A percentile compares a stretch with the other conserved stretches of the same genome.
These are phyloP conservation scores for Dactylellina cionopaga DNA, from an alignment of 2,329 filamentous ascomycete species.

Conservation along the genomic window DNA sequence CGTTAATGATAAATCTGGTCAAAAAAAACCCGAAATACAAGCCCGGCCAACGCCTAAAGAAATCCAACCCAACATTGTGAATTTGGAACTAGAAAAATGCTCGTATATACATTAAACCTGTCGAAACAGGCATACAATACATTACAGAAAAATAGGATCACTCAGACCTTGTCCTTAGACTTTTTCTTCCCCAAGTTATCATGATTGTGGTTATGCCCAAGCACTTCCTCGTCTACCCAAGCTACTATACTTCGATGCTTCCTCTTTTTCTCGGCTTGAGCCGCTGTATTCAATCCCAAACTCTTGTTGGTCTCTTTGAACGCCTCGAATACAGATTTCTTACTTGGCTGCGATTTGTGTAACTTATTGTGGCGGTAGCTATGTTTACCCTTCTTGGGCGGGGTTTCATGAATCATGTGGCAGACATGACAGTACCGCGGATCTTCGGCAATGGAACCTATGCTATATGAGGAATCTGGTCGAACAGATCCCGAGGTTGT, in stretches of 20 bases:
- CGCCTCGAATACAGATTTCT: constrained; percentile 38
- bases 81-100: too few species aligned
- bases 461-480: constrained; percentile 38
- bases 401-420: constrained; percentile 45
- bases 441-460: constrained; percentile 23
- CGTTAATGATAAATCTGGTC: too few species aligned
- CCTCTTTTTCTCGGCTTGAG: constrained; percentile 32
- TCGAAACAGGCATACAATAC: too few species aligned
- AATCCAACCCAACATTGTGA: too few species aligned
- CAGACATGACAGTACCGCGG: constrained; percentile 45
- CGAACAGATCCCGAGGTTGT: constrained; percentile 28
- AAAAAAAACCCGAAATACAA: too few species aligned
- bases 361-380: constrained; percentile 35
- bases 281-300: constrained; percentile 21
- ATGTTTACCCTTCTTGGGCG: constrained; percentile 26
- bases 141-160: too few species aligned
- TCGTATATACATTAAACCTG: too few species aligned
- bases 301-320: constrained; percentile 47
- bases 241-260: constrained; percentile 36
- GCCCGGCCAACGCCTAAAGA: constrained; percentile 7
- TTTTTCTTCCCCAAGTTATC: constrained; percentile 23
- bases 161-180: constrained; percentile 4
- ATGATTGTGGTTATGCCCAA: constrained; percentile 10
- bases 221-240: constrained; percentile 36
- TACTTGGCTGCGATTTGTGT: constrained; percentile 30